A percentile compares a stretch with the other conserved stretches of the same genome.
phyloP scores from a whole-genome alignment of 306 rosid species.

The Cicer cuneatum region DNA sequence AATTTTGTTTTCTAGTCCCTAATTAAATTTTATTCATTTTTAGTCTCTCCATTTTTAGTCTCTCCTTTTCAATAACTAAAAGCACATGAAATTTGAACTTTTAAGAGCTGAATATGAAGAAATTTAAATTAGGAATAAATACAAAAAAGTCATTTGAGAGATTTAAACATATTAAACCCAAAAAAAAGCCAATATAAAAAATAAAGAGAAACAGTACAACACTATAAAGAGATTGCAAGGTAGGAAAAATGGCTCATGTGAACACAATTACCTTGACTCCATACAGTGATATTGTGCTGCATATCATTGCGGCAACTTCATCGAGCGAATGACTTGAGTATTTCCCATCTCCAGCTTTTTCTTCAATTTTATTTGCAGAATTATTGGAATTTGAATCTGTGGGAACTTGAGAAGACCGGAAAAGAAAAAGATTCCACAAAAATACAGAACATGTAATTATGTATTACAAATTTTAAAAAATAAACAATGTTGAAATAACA shows the following conservation, averaged over 20 bases:
- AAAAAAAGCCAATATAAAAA: neutral
- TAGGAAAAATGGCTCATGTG: conserved; percentile 32
- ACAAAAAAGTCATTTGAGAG: neutral
- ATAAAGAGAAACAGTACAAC: neutral
- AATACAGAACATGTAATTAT: conserved; percentile 38
- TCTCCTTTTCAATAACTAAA: neutral
- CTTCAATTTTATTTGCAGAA: conserved; percentile 75
- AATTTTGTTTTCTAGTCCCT: neutral
- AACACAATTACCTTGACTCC: conserved; percentile 79
- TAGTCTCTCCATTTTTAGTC: neutral
- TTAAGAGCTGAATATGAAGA: neutral
- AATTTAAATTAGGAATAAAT: neutral
- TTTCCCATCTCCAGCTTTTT: conserved; percentile 79
- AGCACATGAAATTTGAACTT: neutral
- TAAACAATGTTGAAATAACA: conserved; percentile 36
- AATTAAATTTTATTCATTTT: neutral
- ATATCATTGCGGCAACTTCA: conserved; percentile 92
- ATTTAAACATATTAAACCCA: neutral
- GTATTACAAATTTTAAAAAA: conserved; percentile 31
- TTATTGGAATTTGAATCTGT: conserved; percentile 71
- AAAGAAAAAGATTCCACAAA: conserved; percentile 40
- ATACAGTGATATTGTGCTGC: conserved; percentile 81
- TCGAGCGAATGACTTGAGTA: conserved; percentile 96
- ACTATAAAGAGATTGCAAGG: conserved; percentile 32
- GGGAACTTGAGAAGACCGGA: conserved; percentile 89